These are phyloP conservation scores for Phytophthora vignae DNA, from an alignment of 352 stramenopile species.

Conservation along the genomic window DNA sequence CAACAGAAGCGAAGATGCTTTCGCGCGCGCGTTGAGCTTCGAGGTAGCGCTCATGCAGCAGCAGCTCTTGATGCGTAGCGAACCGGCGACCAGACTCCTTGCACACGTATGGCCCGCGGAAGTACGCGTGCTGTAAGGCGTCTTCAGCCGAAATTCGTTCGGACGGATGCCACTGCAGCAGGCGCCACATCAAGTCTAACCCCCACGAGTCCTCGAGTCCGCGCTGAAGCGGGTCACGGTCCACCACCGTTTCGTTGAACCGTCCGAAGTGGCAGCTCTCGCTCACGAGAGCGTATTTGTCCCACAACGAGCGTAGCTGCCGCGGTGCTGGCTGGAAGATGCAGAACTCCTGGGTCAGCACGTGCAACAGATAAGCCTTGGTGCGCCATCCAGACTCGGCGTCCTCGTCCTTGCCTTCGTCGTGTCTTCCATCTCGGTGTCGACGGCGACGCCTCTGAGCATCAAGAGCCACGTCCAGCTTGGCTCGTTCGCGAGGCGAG, in stretches of 20 bases:
- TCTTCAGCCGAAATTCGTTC: slow-evolving; percentile 86
- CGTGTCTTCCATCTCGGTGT: slow-evolving; percentile 21
- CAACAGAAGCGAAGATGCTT: slow-evolving; percentile 58
- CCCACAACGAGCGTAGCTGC: slow-evolving; percentile 65
- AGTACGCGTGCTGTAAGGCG: slow-evolving; percentile 89
- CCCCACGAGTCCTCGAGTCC: slow-evolving; percentile 86
- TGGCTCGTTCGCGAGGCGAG: slow-evolving; percentile 86
- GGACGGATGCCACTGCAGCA: slow-evolving; percentile 94
- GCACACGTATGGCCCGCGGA: slow-evolving; percentile 82
- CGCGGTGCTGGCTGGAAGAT: slow-evolving; percentile 74
- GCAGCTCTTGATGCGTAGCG: slow-evolving; percentile 67
- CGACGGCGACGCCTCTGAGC: slow-evolving; percentile 44
- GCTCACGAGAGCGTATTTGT: slow-evolving; percentile 76
- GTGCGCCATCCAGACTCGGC: slow-evolving; percentile 28
- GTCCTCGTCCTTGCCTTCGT: slow-evolving; percentile 18
- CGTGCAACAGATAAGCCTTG: slow-evolving; percentile 81
- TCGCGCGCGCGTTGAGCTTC: slow-evolving; percentile 56
- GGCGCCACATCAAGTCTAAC: slow-evolving; percentile 94
- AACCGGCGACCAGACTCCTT: slow-evolving; percentile 64
- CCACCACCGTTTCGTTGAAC: slow-evolving; percentile 93
- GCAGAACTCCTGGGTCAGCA: slow-evolving; percentile 88
- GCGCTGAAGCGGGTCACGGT: slow-evolving; percentile 90
- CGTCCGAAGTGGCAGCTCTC: slow-evolving; percentile 88
- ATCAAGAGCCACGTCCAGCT: slow-evolving; percentile 89
- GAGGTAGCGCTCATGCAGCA: slow-evolving; percentile 71